A percentile compares a stretch with the other conserved stretches of the same genome.
Conservation (phyloP, 805 yeast species). For the Candida maesae region DNA sequence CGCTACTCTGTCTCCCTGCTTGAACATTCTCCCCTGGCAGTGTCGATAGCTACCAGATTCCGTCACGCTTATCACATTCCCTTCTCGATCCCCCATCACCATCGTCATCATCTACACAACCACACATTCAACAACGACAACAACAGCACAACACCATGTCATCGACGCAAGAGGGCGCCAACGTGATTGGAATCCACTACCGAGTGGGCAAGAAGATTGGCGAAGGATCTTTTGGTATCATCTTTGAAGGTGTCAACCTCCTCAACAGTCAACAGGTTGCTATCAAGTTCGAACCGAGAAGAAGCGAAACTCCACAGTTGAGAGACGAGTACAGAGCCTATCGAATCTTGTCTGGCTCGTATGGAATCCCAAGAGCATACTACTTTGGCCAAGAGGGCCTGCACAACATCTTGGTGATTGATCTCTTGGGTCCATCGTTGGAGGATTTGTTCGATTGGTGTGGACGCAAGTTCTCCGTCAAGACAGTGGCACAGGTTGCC, state of each 20-base stretch:
- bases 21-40: not conserved
- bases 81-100: not conserved
- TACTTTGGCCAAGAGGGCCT: slow-evolving; percentile 98
- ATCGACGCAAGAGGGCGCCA: slow-evolving; percentile 17
- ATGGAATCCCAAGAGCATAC: slow-evolving; percentile 94
- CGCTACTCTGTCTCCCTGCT: too few relatives aligned
- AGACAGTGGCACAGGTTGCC: slow-evolving; percentile 91
- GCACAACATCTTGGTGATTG: slow-evolving; percentile 92
- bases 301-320: slow-evolving; percentile 95
- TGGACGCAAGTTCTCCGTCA: slow-evolving; percentile 80
- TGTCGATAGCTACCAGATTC: not conserved
- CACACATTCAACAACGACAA: not conserved
- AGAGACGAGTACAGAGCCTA: slow-evolving; percentile 97
- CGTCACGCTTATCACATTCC: slow-evolving; percentile 1
- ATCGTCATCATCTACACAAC: not conserved
- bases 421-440: slow-evolving; percentile 89
- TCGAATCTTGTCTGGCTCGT: slow-evolving; percentile 73
- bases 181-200: slow-evolving; percentile 86
- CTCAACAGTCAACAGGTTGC: slow-evolving; percentile 93
- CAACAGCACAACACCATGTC: slow-evolving; percentile 1
- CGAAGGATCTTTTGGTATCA: slow-evolving; percentile 97
- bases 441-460: slow-evolving; percentile 99
- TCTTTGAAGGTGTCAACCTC: slow-evolving; percentile 92
- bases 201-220: slow-evolving; percentile 97
- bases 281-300: slow-evolving; percentile 94